Conservation (phyloP, 1,284 basidiomycete species). For the Fomitopsis palustris region DNA sequence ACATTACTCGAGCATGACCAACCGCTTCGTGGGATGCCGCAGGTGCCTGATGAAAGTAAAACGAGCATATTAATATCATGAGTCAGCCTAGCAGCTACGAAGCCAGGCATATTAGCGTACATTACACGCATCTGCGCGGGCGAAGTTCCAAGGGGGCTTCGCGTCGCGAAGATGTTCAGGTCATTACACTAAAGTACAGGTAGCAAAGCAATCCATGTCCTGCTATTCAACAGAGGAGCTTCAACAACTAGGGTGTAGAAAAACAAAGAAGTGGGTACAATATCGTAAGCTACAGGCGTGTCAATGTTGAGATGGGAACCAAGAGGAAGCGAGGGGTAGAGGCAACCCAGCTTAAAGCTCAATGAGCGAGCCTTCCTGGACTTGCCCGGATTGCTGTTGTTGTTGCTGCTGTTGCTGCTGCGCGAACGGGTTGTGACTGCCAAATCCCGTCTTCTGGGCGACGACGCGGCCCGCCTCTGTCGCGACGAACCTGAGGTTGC, state of each 20-base stretch:
- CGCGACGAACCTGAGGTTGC: slow-evolving; percentile 42
- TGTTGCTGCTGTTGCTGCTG: slow-evolving; percentile 5
- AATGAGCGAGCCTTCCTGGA: slow-evolving; percentile 3
- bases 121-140: not conserved
- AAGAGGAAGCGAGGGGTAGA: not conserved
- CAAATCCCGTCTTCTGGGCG: slow-evolving; percentile 52
- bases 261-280: not conserved
- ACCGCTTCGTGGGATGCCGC: not conserved
- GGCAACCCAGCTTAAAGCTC: not conserved
- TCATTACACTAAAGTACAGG: not conserved
- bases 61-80: not conserved
- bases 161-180: not conserved
- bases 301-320: not conserved
- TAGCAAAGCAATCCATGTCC: not conserved
- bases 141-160: no score
- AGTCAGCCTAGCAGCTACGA: not conserved
- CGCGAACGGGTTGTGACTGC: slow-evolving; percentile 24
- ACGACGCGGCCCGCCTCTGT: slow-evolving; percentile 55
- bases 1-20: not conserved
- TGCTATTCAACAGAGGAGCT: not conserved
- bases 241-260: not conserved
- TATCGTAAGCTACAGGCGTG: not conserved
- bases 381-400: not conserved
- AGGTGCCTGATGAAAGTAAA: not conserved
- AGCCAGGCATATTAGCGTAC: not conserved